phyloP scores from a whole-genome alignment of 208 protist genomes.

The Tritrichomonas foetus region DNA sequence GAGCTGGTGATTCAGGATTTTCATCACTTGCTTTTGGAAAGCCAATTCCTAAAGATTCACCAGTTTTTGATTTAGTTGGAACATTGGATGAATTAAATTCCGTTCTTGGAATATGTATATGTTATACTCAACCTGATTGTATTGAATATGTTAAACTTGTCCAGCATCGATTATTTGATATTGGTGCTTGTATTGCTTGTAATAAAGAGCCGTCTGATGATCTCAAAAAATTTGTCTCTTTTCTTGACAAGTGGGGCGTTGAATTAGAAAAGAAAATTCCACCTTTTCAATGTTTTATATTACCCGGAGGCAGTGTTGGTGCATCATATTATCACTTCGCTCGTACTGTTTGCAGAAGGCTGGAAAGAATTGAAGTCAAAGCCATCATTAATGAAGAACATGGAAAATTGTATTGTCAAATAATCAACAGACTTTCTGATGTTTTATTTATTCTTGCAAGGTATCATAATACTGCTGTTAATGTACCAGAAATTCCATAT shows the following conservation, averaged over 20 bases:
- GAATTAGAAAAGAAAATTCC: neutral
- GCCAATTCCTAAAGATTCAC: neutral
- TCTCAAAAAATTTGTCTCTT: neutral
- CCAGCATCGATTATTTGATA: neutral
- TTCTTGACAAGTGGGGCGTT: neutral
- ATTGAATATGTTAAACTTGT: neutral
- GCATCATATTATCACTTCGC: neutral
- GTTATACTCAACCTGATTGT: neutral
- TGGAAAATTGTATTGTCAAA: neutral
- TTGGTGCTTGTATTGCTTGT: neutral
- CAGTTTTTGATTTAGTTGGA: neutral
- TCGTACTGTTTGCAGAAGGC: neutral
- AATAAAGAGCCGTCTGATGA: neutral
- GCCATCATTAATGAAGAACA: neutral
- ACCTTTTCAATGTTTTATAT: neutral
- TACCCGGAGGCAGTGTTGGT: neutral
- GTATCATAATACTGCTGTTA: neutral
- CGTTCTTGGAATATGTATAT: neutral
- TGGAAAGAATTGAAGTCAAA: neutral
- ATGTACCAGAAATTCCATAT: neutral
- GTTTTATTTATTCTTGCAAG: neutral
- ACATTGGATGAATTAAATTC: conserved; percentile 6
- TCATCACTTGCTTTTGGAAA: neutral
- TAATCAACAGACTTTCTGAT: conserved; percentile 21
- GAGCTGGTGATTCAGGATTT: neutral